Evolutionary conservation across 2,329 filamentous ascomycete species (phyloP).

Genomic region (Didymosphaeria variabile): DNA sequence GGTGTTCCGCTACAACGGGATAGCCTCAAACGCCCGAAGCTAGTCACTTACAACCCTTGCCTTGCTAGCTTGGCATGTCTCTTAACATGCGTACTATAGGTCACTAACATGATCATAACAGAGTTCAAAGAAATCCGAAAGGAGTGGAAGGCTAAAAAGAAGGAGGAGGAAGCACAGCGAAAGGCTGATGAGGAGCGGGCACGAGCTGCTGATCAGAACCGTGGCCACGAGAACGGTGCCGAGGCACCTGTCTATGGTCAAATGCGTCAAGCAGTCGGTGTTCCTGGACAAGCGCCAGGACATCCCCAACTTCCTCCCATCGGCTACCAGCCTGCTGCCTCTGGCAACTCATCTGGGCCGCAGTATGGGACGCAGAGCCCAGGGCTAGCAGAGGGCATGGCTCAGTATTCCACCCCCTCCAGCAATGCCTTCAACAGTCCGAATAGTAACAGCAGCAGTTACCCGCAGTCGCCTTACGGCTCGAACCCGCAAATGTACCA

Average conservation of each 20-base stretch:
- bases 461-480: conserved; percentile 62
- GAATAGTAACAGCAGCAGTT: conserved; percentile 56
- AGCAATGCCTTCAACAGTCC: conserved; percentile 55
- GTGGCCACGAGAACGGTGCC: conserved; percentile 62
- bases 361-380: conserved; percentile 58
- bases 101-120: conserved; percentile 58
- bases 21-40: conserved; percentile 56
- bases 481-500: conserved; percentile 59
- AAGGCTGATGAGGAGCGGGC: conserved; percentile 89
- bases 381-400: conserved; percentile 59
- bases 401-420: conserved; percentile 56
- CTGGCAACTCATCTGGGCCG: conserved; percentile 52
- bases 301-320: conserved; percentile 62
- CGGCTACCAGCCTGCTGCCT: conserved; percentile 59
- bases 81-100: conserved; percentile 34
- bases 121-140: conserved; percentile 99
- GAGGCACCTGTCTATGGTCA: conserved; percentile 57
- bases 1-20: conserved; percentile 60
- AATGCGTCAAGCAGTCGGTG: conserved; percentile 56
- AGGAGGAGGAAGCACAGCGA: conserved; percentile 91
- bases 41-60: conserved; percentile 52
- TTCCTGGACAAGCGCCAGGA: conserved; percentile 55
- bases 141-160: conserved; percentile 99
- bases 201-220: conserved; percentile 66
- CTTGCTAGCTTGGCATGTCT: conserved; percentile 45